Evolutionary conservation across 2,329 filamentous ascomycete genomes (phyloP), one percentile per base, ranked within the genome.

Genomic region (Mariannaea sp.): DNA sequence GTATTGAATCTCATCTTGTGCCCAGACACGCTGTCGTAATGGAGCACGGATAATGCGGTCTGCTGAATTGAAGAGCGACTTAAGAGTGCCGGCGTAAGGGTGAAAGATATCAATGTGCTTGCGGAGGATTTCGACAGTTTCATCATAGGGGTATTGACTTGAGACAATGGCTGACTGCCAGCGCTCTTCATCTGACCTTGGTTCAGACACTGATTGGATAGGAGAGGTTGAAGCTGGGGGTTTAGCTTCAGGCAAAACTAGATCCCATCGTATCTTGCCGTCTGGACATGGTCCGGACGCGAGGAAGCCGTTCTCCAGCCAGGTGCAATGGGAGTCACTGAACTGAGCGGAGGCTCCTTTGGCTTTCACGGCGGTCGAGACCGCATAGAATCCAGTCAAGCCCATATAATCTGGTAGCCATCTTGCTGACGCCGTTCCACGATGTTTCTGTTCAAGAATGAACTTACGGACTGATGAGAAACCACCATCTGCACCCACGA

Each of bases 1-100:
- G 12, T 39, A 50, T n/a, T 63, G 64, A 30, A 66, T 65, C 42
- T 66, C 62, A 5, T 62, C 48, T 13, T 57, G 50, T n/a, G 32
- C 56, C 64, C 64, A 66, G 5, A 60, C 56, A 1, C 62, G 62
- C 44, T 66, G 62, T 1, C 64, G 52, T 3, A 66, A 17, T 0
- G 64, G 60, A 0, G 61, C 59, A 44, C 54, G 64, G n/a, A 66
- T 60, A 10, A 66, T 66, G 30, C 62, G 61, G 30, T 64, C 61
- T 16, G 64, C 60, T 3, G 53, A 49, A 4, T 27, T 33, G 40
- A 64, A 51, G 12, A 66, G 59, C 9, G 43, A 47, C 5, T 46
- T 48, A 17, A 66, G 50, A 5, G 51, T 56, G 5, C 64, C 64
- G 2, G 56, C 47, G 36, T 61, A 60, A 14, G 63, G 63, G 35